Evolutionary conservation across 2,329 filamentous ascomycete genomes (phyloP).

Genomic region (Hawksworthiomyces lignivorus): DNA sequence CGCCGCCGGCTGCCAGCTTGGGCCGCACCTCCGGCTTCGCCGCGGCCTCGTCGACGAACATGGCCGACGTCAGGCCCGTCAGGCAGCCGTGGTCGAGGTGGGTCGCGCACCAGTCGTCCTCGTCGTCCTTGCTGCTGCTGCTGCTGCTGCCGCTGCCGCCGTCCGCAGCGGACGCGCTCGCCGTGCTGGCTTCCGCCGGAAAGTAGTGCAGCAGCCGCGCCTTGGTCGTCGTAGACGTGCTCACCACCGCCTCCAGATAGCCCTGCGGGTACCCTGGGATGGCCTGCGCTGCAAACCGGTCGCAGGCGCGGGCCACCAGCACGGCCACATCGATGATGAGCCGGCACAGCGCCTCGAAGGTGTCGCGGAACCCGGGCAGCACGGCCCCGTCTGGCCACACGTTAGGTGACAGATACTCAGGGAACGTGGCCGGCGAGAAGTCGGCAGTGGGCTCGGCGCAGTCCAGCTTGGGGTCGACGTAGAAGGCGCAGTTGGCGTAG

Average conservation of each 20-base stretch:
- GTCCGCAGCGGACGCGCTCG: not conserved
- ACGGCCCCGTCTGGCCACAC: slow-evolving; percentile 68
- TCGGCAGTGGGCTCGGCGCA: slow-evolving; percentile 52
- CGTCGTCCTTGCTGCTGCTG: slow-evolving; percentile 29
- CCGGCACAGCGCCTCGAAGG: slow-evolving; percentile 67
- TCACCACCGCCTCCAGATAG: slow-evolving; percentile 82
- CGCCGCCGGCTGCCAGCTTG: no score
- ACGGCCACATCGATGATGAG: slow-evolving; percentile 86
- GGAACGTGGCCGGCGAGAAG: slow-evolving; percentile 57
- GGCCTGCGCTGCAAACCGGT: slow-evolving; percentile 72
- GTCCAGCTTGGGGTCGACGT: slow-evolving; percentile 55
- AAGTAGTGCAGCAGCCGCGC: slow-evolving; percentile 91
- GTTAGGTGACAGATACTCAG: slow-evolving; percentile 85
- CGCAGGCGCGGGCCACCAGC: slow-evolving; percentile 83
- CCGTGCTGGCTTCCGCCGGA: slow-evolving; percentile 34
- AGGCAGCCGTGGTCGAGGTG: slow-evolving; percentile 90
- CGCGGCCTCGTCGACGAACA: slow-evolving; percentile 79
- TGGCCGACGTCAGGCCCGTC: slow-evolving; percentile 86
- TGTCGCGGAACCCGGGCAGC: slow-evolving; percentile 67
- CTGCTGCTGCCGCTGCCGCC: not conserved
- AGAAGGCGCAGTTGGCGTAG: slow-evolving; percentile 78
- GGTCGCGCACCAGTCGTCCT: slow-evolving; percentile 92
- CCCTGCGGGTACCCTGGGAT: slow-evolving; percentile 68
- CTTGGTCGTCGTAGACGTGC: slow-evolving; percentile 80
- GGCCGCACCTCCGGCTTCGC: slow-evolving; percentile 24